Evolutionary conservation across 768 basidiomycete species (phyloP).

Genomic region (Fomitopsis pulvina): DNA sequence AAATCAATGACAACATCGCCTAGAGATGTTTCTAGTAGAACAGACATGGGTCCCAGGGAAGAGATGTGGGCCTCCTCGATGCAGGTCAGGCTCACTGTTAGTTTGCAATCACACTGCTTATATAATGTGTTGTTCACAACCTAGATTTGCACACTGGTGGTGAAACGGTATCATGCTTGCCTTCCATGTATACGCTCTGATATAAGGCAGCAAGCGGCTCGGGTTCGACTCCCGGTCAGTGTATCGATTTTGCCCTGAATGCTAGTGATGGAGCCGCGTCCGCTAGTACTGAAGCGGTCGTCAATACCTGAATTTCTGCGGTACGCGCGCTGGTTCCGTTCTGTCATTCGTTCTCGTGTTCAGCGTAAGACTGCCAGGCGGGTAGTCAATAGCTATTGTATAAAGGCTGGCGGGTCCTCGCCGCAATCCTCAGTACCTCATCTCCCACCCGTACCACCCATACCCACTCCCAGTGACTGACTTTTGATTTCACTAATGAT

Average conservation of each 20-base stretch:
- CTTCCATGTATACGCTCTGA: slow-evolving; percentile 5
- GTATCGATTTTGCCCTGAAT: slow-evolving; percentile 5
- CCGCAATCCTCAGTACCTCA: too few species aligned
- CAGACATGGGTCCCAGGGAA: slow-evolving; percentile 65
- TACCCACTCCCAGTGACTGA: too few species aligned
- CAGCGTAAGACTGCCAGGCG: too few species aligned
- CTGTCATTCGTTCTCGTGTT: too few species aligned
- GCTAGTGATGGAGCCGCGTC: too few species aligned
- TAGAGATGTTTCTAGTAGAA: slow-evolving; percentile 92
- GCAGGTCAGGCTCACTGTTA: neutral
- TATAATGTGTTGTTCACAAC: neutral
- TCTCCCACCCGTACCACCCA: too few species aligned
- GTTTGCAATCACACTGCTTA: neutral
- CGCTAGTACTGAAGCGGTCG: too few species aligned
- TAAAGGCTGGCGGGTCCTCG: too few species aligned
- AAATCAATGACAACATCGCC: slow-evolving; percentile 97
- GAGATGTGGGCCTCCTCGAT: neutral
- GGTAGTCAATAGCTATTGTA: too few species aligned
- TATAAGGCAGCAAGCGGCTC: slow-evolving; percentile 12
- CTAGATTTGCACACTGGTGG: slow-evolving; percentile 48
- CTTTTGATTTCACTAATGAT: too few species aligned
- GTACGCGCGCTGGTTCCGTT: too few species aligned
- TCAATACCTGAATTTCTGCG: too few species aligned
- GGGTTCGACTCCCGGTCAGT: slow-evolving; percentile 19
- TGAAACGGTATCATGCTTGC: slow-evolving; percentile 20